Base-by-base conservation (phyloP, 768 basidiomycete genomes). In the Chalciporus pseudorubinellus region DNA sequence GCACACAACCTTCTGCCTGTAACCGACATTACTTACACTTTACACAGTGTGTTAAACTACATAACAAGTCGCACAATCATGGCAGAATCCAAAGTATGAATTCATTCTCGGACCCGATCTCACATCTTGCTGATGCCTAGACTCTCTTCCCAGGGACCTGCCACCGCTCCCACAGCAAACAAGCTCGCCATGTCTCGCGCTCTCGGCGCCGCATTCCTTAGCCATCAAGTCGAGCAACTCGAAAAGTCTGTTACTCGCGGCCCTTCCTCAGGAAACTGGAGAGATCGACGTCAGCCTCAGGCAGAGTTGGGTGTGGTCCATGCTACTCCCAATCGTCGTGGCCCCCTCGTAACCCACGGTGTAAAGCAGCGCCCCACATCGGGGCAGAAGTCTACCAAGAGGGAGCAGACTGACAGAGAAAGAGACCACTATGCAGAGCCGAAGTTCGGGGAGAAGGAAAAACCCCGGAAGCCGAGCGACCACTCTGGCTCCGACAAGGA, bases 221-320 rank as follows among this genome's bases (percentile, higher is more conserved):
- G 79, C 56, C 90, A 93, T 59, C 89, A 93, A 61, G 91, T 93
- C 39, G 88, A 92, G 59, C 87, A 92, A 62, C 83, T 93, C 48
- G 90, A 93, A 73, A 86, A 87, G 69, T 76, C 84, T 0, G 85
- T 90, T 18, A 72, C 75, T 4, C 74, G 73, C 29, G 79, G 77
- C 7, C 71, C 77, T 16, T 71, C 75, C 8, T 77, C 79, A 2
- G 79, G 78, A 0, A 85, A 83, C 56, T 86, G 85, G 85, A 74
- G 85, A 55, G 81, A 80, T 50, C 75, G 64, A 62, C 74, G 63
- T 66, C 73, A 68, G 19, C 48, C 51, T 28, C 57, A 52, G 24
- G 45, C 59, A 21, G 63, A 67, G 53, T 14, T 33, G 19, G 55
- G 36, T 10, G 36, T 40, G 16, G 26, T 53, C 3, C 56, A 59